Base-by-base conservation (phyloP, 306 rosid species). In the Cotoneaster glaucophyllus region DNA sequence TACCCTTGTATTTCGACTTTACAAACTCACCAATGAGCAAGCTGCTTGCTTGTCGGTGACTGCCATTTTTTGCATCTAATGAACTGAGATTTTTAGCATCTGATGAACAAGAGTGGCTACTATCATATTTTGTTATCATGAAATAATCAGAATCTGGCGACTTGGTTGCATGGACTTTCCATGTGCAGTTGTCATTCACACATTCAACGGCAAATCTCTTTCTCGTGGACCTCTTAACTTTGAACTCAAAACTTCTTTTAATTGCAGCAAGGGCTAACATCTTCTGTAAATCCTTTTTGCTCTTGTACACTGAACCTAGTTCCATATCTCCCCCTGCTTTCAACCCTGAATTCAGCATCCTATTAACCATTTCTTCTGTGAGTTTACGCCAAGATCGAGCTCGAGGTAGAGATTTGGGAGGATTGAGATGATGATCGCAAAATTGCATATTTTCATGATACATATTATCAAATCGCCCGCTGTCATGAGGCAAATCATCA, bases 1-100 rank as follows among this genome's bases (percentile, higher is more conserved):
- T 76, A 53, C 72, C 50, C 58, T 68, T 68, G 11, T 54, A 74
- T 61, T 74, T 80, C 2, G 22, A 62, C 70, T 74, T 80, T 12
- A 74, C 54, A 57, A 29, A 65, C 50, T 74, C 59, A 25, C 71
- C 82, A 56, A 79, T 75, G 29, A 79, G 77, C 43, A 34, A 71
- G 61, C 82, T 72, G 73, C 78, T 79, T 4, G 74, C 82, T 79
- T 79, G 82, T 44, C 52, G 63, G 67, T 66, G 78, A 62, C 53
- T 48, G 19, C 53, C 53, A 48, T 48, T 14, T 45, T 45, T 14
- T 4, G 53, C 53, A 45, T 45, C 52, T 45, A 44, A 4, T 13
- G 52, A 45, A 45, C 67, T 43, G 17, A 39, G 69, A 73, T 73
- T 73, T 7, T 53, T 57, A 32, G 39, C 59, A 3, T 67, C 74